Evolutionary conservation across 306 rosid genomes (phyloP).

Genomic region (Rosa rugosa): DNA sequence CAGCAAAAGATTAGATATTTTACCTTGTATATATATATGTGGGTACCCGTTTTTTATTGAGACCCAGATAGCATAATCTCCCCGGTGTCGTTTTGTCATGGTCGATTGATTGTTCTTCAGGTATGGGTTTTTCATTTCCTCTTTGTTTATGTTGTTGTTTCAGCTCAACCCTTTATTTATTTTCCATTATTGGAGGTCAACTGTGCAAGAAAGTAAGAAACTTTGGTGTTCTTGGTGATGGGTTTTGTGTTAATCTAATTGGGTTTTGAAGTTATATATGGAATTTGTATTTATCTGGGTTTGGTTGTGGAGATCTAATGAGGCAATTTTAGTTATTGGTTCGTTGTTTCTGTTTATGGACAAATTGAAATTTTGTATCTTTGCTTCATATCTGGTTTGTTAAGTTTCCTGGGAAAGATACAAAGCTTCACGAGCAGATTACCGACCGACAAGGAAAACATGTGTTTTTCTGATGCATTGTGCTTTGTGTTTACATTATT

Average conservation of each 20-base stretch:
- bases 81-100: slow-evolving; percentile 26
- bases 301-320: slow-evolving; percentile 41
- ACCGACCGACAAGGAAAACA: not conserved
- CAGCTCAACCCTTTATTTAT: slow-evolving; percentile 14
- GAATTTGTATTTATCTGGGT: slow-evolving; percentile 1
- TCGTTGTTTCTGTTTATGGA: slow-evolving; percentile 2
- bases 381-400: slow-evolving; percentile 8
- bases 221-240: slow-evolving; percentile 25
- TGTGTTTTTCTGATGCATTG: not conserved
- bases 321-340: not conserved
- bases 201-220: not conserved
- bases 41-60: slow-evolving; percentile 16
- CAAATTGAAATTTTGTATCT: not conserved
- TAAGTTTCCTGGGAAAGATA: not conserved
- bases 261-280: not conserved
- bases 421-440: slow-evolving; percentile 2
- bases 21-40: slow-evolving; percentile 6
- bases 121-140: slow-evolving; percentile 35
- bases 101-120: slow-evolving; percentile 32
- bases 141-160: not conserved
- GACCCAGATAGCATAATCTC: slow-evolving; percentile 21
- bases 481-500: slow-evolving; percentile 12
- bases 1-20: slow-evolving; percentile 16
- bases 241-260: slow-evolving; percentile 20
- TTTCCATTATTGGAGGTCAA: slow-evolving; percentile 1